Conservation (phyloP, 345 rosid genomes). For the Nasturtium officinale region DNA sequence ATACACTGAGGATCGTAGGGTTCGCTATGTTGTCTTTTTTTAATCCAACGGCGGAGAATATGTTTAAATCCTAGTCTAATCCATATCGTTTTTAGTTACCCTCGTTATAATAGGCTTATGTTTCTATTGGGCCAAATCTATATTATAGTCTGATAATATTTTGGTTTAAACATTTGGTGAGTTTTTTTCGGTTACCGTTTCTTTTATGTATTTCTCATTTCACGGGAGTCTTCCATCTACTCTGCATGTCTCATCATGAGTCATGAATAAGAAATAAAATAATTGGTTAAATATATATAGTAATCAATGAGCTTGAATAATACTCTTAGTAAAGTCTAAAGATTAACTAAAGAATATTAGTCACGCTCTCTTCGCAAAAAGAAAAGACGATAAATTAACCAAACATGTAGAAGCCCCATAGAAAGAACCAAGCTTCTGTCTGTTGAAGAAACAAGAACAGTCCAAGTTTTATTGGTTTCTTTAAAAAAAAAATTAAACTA, state of each 20-base stretch:
- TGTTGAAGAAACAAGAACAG: slow-evolving; percentile 7
- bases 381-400: slow-evolving; percentile 14
- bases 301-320: not conserved
- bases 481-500: not conserved
- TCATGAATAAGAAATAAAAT: not conserved
- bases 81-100: not conserved
- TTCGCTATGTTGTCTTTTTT: not conserved
- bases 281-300: not conserved
- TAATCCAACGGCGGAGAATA: slow-evolving; percentile 28
- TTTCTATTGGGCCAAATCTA: not conserved
- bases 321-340: not conserved
- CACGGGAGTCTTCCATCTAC: not conserved
- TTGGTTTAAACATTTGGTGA: not conserved
- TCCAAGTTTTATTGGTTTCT: not conserved
- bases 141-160: too few relatives aligned
- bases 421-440: slow-evolving; percentile 4
- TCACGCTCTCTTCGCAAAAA: slow-evolving; percentile 17
- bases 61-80: not conserved
- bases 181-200: not conserved
- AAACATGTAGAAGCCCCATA: not conserved
- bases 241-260: too few relatives aligned
- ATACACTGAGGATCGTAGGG: slow-evolving; percentile 17
- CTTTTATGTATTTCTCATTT: not conserved
- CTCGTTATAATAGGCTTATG: not conserved
- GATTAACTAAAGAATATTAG: not conserved